Conservation (phyloP, 805 yeast species). For the Candida caryicola region DNA sequence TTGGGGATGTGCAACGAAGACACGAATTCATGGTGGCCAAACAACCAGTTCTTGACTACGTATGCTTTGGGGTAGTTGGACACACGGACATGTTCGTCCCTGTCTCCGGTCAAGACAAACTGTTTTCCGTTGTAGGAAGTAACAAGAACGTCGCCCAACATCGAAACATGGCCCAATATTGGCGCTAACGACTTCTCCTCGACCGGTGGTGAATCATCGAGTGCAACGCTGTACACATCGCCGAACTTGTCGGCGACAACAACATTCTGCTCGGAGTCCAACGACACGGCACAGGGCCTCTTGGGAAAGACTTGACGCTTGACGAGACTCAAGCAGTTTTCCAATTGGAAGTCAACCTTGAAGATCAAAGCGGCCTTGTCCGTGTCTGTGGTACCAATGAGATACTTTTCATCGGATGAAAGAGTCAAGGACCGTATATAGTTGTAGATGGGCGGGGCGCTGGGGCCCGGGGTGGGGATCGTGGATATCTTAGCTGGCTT, state of each 20-base stretch:
- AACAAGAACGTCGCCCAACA: slow-evolving; percentile 76
- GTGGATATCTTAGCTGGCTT: slow-evolving; percentile 41
- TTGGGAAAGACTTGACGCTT: slow-evolving; percentile 83
- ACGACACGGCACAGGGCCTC: slow-evolving; percentile 82
- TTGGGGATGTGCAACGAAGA: slow-evolving; percentile 59
- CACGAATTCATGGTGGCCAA: slow-evolving; percentile 84
- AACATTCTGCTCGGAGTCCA: slow-evolving; percentile 49
- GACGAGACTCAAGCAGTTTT: slow-evolving; percentile 46
- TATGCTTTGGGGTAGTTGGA: slow-evolving; percentile 76
- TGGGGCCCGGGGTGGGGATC: slow-evolving; percentile 61
- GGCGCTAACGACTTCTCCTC: slow-evolving; percentile 54
- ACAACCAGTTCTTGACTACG: slow-evolving; percentile 76
- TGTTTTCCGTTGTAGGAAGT: slow-evolving; percentile 40
- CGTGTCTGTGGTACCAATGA: slow-evolving; percentile 74
- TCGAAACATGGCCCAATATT: slow-evolving; percentile 91
- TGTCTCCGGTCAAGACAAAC: slow-evolving; percentile 74
- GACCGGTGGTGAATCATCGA: slow-evolving; percentile 34
- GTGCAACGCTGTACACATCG: slow-evolving; percentile 71
- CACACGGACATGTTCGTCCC: slow-evolving; percentile 93
- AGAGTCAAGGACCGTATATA: slow-evolving; percentile 64
- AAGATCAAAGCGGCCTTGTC: slow-evolving; percentile 78
- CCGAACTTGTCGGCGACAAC: slow-evolving; percentile 94
- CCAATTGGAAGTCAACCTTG: slow-evolving; percentile 32
- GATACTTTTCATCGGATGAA: slow-evolving; percentile 46
- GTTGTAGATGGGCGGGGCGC: slow-evolving; percentile 65